These are phyloP conservation scores for Chlamydomonas schloesseri DNA, from an alignment of 139 green algal genomes.

Conservation along the genomic window DNA sequence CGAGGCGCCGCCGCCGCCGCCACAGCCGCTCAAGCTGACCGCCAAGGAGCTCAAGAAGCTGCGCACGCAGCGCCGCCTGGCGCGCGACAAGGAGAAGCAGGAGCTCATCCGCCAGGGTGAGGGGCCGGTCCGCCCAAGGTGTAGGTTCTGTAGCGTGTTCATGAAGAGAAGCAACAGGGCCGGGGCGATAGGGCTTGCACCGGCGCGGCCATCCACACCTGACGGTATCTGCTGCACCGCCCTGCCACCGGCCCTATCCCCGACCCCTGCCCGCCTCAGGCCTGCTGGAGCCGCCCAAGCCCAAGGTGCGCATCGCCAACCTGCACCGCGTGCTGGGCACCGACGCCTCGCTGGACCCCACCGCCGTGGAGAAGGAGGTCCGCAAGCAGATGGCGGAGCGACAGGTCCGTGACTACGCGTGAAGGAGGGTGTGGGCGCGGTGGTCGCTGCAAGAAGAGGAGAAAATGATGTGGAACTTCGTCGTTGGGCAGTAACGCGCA, in stretches of 20 bases:
- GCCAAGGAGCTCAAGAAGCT: constrained; percentile 95
- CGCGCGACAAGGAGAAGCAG: constrained; percentile 97
- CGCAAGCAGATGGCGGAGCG: constrained; percentile 87
- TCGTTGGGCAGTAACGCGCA: no score
- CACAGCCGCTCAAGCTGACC: constrained; percentile 85
- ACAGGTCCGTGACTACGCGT: constrained; percentile 32
- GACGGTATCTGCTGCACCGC: no score
- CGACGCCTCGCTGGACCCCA: constrained; percentile 92
- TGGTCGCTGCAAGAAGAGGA: no score
- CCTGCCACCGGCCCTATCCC: no score
- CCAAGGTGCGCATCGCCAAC: constrained; percentile 98
- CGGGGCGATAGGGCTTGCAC: no score
- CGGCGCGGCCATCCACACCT: no score
- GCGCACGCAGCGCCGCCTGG: constrained; percentile 90
- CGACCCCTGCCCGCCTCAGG: constrained; percentile 54
- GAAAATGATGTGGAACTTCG: no score
- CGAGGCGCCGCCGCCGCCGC: constrained; percentile 78
- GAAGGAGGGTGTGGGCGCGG: neutral
- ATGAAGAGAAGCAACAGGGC: no score
- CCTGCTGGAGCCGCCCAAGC: constrained; percentile 94
- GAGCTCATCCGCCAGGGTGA: constrained; percentile 84
- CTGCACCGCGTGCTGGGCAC: constrained; percentile 93
- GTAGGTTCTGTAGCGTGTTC: no score
- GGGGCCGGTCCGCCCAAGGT: neutral
- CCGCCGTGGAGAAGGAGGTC: constrained; percentile 91